Base-by-base conservation (phyloP, 768 basidiomycete species). In the Russula foetens region DNA sequence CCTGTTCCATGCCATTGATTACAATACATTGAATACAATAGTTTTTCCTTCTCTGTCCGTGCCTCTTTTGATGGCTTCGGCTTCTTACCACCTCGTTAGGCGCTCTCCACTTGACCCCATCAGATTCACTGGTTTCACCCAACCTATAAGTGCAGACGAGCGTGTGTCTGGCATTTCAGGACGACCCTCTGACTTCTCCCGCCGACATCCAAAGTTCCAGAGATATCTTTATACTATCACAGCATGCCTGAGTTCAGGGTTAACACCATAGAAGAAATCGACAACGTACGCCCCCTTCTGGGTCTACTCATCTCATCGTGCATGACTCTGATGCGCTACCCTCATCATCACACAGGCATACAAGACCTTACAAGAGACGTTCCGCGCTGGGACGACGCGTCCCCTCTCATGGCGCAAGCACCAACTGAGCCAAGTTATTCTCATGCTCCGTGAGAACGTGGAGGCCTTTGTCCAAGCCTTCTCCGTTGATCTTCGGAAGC, bases 371-470 rank as follows among this genome's bases (percentile, higher is more conserved):
- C 61, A 62, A 19, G 74, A 75, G 17, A 80, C 80, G 8, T 92
- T 90, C 70, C 73, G 74, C 24, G 72, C 82, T 4, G 87, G 88
- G 15, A 89, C 85, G 67, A 79, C 83, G 45, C 83, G 75, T 66
- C 73, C 82, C 3, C 65, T 89, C 41, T 70, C 72, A 60, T 90
- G 81, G 78, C 79, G 89, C 17, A 79, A 80, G 56, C 76, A 80
- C 48, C 89, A 91, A 64, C 76, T 90, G 45, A 74, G 76, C 46
- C 83, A 84, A 64, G 76, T 90, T 33, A 84, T 81, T 26, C 80
- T 76, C 24, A 72, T 88, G 72, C 71, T 77, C 24, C 81, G 87
- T 64, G 82, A 87, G n/a, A 85, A 90, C 70, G 66, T 74, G 4
- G 75, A 82, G 4, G 76, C 73, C 4, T 68, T 89, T 52, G 75